Base-by-base conservation (phyloP, 1,284 basidiomycete genomes). In the Pascua sp. region DNA sequence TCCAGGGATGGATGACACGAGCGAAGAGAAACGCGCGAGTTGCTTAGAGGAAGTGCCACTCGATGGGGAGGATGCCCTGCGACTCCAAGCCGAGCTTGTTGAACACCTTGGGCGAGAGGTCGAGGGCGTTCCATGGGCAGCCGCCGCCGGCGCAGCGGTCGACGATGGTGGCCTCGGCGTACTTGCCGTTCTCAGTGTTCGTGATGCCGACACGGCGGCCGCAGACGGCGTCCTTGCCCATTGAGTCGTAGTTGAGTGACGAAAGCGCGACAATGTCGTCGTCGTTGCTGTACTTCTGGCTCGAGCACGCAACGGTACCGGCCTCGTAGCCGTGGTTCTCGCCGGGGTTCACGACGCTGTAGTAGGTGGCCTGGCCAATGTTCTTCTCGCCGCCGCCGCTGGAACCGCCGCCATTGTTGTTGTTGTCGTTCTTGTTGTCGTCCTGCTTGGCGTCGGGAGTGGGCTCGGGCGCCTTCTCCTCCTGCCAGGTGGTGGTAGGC, bases 241-340 rank as follows among this genome's bases (percentile, higher is more conserved):
- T 4, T 3, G 24, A 3, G 24, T 32, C 24, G 4, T 7, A 32
- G 24, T 32, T 32, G 4, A 3, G 24, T 32, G 24, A n/a, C 10
- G 5, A 15, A 11, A 55, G 24, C 4, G 53, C 53, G 9, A 42
- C 47, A 40, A 44, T 49, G 18, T 37, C n/a, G 40, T 38, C 32
- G 18, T 5, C 4, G 51, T 54, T 24, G 24, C 4, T 15, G 47
- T 42, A 48, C n/a, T 43, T 45, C 12, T 13, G 13, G 54, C 36
- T n/a, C 7, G 39, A 37, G 54, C 54, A 50, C 15, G 54, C 54
- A 24, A 51, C 49, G 4, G 17, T 17, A 39, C 48, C 54, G n/a
- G 43, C 18, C 13, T 15, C 18, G 17, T 43, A 16, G 36, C 51
- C 51, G 48, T 53, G 47, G 56, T 58, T 58, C 56, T 58, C 47